phyloP scores from a whole-genome alignment of 495 filamentous ascomycete species.

The Penicillium verhagenii region DNA sequence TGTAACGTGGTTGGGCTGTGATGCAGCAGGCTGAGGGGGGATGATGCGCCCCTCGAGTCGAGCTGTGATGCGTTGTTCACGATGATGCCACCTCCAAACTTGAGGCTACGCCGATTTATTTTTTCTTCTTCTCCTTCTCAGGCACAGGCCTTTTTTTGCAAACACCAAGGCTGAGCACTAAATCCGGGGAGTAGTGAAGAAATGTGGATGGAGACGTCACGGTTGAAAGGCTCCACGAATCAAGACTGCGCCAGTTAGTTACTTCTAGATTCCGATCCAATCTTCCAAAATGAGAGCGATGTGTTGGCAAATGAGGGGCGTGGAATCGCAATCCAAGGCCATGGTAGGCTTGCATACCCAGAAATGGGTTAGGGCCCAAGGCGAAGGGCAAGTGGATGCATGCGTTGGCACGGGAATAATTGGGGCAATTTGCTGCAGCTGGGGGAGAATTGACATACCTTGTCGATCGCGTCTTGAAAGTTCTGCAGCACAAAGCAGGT shows the following conservation, averaged over 20 bases:
- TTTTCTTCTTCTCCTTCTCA: conserved; percentile 6
- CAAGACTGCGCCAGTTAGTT: conserved; percentile 32
- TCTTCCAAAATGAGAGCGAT: conserved; percentile 17
- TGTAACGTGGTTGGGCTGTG: conserved; percentile 54
- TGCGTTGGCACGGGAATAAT: conserved; percentile 47
- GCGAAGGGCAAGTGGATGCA: conserved; percentile 38
- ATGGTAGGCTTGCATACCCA: conserved; percentile 12
- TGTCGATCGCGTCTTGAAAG: conserved; percentile 30
- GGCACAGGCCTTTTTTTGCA: background rate
- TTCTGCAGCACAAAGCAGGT: conserved; percentile 31
- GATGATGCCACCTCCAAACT: conserved; percentile 26
- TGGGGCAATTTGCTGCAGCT: conserved; percentile 13
- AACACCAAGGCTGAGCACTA: conserved; percentile 13
- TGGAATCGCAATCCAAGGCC: conserved; percentile 11
- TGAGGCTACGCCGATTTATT: conserved; percentile 34
- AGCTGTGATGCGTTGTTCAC: conserved; percentile 51
- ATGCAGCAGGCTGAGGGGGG: conserved; percentile 44
- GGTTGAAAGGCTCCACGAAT: conserved; percentile 18
- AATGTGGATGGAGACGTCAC: conserved; percentile 21
- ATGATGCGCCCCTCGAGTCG: conserved; percentile 26
- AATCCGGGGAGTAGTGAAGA: conserved; percentile 25
- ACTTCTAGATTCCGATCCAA: conserved; percentile 5
- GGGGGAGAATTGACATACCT: conserved; percentile 37
- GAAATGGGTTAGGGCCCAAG: conserved; percentile 32
- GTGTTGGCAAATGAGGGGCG: conserved; percentile 28